phyloP scores from a whole-genome alignment of 768 basidiomycete species.

The Rhodocollybia butyracea region DNA sequence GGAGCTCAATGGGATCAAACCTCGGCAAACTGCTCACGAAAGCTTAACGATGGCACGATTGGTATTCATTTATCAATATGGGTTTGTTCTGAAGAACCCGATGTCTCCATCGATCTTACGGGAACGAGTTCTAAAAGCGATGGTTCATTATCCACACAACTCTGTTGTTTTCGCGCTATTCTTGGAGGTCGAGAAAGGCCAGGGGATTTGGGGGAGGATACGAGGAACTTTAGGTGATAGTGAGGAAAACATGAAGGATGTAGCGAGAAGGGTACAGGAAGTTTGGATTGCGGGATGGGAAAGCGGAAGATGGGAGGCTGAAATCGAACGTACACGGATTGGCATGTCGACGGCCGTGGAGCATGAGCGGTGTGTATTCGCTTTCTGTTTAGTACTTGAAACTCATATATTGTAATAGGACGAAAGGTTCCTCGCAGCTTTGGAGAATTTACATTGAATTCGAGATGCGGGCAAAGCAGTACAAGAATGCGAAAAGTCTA shows the following conservation, averaged over 20 bases:
- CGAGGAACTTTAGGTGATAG: conserved; percentile 51
- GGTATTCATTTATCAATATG: conserved; percentile 59
- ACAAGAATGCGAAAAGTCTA: conserved; percentile 63
- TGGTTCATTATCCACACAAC: conserved; percentile 64
- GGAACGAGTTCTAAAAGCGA: conserved; percentile 49
- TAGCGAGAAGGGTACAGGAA: conserved; percentile 59
- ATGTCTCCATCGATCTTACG: conserved; percentile 57
- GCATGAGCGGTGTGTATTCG: conserved; percentile 55
- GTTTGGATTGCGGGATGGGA: conserved; percentile 85
- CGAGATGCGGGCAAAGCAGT: conserved; percentile 61
- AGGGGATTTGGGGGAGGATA: conserved; percentile 76
- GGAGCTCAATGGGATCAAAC: conserved; percentile 23
- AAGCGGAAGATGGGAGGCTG: conserved; percentile 63
- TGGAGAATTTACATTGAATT: conserved; percentile 79
- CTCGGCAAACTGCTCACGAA: conserved; percentile 38
- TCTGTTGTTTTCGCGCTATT: conserved; percentile 71
- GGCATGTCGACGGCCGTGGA: conserved; percentile 62
- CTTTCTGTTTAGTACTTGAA: not conserved
- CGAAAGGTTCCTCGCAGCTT: conserved; percentile 57
- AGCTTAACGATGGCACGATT: conserved; percentile 55
- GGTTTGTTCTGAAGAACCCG: conserved; percentile 50
- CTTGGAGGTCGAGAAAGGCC: conserved; percentile 72
- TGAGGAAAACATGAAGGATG: conserved; percentile 45
- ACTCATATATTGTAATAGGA: conserved; percentile 37
- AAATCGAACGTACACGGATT: conserved; percentile 67